Percentiles rank a stretch among this genome's conserved stretches.
phyloP scores from a whole-genome alignment of 1,284 basidiomycete species.

The Ceratobasidium sp. region DNA sequence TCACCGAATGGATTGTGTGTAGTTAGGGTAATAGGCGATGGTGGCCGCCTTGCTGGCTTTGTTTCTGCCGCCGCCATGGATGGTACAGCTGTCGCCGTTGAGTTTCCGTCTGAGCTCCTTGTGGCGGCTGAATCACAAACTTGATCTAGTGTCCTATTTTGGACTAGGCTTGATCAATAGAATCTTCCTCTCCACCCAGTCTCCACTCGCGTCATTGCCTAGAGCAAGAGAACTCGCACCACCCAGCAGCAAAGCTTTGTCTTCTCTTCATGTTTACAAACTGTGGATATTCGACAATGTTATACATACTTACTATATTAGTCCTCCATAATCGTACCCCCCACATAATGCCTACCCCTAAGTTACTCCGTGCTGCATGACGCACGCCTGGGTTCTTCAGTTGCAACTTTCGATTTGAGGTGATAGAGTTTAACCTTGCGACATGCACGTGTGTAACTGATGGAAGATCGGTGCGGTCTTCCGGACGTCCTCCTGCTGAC shows the following conservation, averaged over 20 bases:
- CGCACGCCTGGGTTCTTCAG: no score
- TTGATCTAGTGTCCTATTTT: not conserved
- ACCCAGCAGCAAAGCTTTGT: no score
- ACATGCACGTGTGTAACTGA: slow-evolving; percentile 10
- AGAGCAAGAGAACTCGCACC: no score
- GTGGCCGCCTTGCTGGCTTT: not conserved
- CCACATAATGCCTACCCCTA: no score
- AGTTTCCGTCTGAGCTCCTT: not conserved
- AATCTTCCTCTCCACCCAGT: not conserved
- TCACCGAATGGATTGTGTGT: slow-evolving; percentile 78
- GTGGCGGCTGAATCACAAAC: not conserved
- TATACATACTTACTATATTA: no score
- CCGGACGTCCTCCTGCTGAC: not conserved
- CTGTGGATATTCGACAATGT: no score
- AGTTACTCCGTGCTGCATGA: no score
- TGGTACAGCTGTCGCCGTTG: not conserved
- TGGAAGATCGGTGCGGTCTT: not conserved
- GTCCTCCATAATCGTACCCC: no score
- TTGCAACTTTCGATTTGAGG: no score
- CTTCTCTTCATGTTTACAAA: no score
- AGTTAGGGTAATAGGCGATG: slow-evolving; percentile 30
- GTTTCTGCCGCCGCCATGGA: not conserved
- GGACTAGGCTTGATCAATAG: not conserved
- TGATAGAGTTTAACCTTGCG: slow-evolving; percentile 32
- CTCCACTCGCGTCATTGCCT: not conserved